Percentiles rank a stretch among this genome's conserved stretches.
Evolutionary conservation across 2,329 filamentous ascomycete genomes (phyloP).

Genomic region (Rhynchosporium agropyri): DNA sequence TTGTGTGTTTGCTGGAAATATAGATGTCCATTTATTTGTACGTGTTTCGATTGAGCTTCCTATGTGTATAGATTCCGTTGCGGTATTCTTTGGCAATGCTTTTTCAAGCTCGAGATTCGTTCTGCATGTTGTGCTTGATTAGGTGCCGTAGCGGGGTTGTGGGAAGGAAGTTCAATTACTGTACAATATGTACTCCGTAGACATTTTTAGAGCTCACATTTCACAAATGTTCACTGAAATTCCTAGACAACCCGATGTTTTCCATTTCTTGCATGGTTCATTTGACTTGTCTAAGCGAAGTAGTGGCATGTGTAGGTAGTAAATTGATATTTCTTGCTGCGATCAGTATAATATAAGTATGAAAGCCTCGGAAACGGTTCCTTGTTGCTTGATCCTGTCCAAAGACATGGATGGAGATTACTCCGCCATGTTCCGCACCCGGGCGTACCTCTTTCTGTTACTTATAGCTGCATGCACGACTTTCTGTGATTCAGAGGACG

Average conservation of each 20-base stretch:
- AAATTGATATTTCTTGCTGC: not conserved
- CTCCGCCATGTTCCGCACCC: too few relatives aligned
- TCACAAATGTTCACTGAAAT: too few relatives aligned
- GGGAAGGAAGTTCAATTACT: too few relatives aligned
- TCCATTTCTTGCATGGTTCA: too few relatives aligned
- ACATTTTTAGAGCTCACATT: too few relatives aligned
- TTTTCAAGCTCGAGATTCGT: not conserved
- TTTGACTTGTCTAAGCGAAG: too few relatives aligned
- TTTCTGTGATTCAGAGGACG: too few relatives aligned
- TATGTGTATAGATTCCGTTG: not conserved
- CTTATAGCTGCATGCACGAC: not conserved
- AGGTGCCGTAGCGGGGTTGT: conserved; percentile 4
- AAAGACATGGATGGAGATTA: too few relatives aligned
- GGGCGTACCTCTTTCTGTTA: too few relatives aligned
- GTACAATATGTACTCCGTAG: too few relatives aligned
- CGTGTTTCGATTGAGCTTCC: not conserved
- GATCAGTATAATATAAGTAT: not conserved
- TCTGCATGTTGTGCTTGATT: not conserved
- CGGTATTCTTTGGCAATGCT: conserved; percentile 15
- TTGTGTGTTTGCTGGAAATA: not conserved
- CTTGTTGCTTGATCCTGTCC: not conserved
- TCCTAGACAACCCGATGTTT: too few relatives aligned
- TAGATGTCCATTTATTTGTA: not conserved
- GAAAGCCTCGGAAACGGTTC: conserved; percentile 11
- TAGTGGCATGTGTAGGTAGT: not conserved